phyloP scores from a whole-genome alignment of 495 filamentous ascomycete species.

The Amniculicola lignicola region DNA sequence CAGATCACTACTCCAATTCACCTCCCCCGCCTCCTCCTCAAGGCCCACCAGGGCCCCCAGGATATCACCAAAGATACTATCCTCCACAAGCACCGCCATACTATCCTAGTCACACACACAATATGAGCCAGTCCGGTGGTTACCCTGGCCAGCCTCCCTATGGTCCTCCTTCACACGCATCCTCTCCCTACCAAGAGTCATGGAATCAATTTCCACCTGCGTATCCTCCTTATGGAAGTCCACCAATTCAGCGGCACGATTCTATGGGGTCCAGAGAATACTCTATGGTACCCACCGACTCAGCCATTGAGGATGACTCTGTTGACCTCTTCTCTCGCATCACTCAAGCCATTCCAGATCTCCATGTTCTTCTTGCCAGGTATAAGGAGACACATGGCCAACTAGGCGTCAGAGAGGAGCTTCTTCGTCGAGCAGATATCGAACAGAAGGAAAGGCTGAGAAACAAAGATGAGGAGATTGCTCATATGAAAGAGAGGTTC shows the following conservation, averaged over 20 bases:
- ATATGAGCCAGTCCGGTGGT: slow-evolving; percentile 25
- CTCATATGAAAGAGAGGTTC: slow-evolving; percentile 30
- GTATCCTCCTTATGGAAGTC: slow-evolving; percentile 22
- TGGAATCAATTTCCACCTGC: slow-evolving; percentile 21
- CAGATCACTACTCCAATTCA: slow-evolving; percentile 28
- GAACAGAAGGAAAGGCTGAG: slow-evolving; percentile 33
- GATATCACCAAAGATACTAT: slow-evolving; percentile 29
- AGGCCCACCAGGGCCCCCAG: no score
- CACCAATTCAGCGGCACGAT: slow-evolving; percentile 28
- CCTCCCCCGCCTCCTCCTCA: slow-evolving; percentile 13
- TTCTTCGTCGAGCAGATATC: slow-evolving; percentile 26
- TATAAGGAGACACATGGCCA: slow-evolving; percentile 36
- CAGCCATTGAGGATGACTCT: slow-evolving; percentile 30
- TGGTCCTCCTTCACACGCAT: slow-evolving; percentile 25
- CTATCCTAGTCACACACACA: slow-evolving; percentile 18
- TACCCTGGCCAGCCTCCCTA: slow-evolving; percentile 21
- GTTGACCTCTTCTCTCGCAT: slow-evolving; percentile 30
- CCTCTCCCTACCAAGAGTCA: slow-evolving; percentile 28
- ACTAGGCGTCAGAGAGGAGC: slow-evolving; percentile 31
- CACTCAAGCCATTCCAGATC: slow-evolving; percentile 35
- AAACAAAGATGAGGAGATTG: slow-evolving; percentile 35
- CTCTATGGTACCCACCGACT: slow-evolving; percentile 8
- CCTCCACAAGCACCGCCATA: slow-evolving; percentile 28
- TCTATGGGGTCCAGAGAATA: slow-evolving; percentile 30
- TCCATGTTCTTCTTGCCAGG: slow-evolving; percentile 32